phyloP scores from a whole-genome alignment of 495 filamentous ascomycete species.

The Endocarpon pusillum region DNA sequence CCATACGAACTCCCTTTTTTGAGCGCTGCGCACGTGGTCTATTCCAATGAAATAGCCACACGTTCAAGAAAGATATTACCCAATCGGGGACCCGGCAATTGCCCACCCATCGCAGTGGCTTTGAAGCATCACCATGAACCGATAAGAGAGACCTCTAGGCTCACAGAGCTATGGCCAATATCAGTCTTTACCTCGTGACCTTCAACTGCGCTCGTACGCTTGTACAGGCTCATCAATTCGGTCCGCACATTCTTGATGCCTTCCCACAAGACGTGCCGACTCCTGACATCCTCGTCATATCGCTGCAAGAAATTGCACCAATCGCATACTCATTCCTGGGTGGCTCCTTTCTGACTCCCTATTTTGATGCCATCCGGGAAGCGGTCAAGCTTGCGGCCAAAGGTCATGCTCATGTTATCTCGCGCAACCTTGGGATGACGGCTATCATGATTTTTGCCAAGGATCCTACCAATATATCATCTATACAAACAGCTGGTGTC shows the following conservation, averaged over 20 bases:
- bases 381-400: slow-evolving; percentile 52
- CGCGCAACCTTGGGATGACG: slow-evolving; percentile 73
- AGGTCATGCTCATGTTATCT: slow-evolving; percentile 33
- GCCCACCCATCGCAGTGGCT: no score
- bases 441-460: slow-evolving; percentile 69
- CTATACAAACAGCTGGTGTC: slow-evolving; percentile 54
- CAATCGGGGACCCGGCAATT: no score
- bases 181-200: slow-evolving; percentile 58
- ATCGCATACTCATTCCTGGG: slow-evolving; percentile 71
- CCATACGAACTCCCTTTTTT: no score
- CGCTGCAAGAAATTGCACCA: slow-evolving; percentile 81
- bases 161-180: slow-evolving; percentile 27
- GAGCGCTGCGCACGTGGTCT: no score
- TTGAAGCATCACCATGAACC: no score
- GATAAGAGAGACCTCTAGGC: no score
- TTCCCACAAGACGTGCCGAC: slow-evolving; percentile 33
- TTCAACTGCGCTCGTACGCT: slow-evolving; percentile 71
- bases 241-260: slow-evolving; percentile 52
- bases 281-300: slow-evolving; percentile 60
- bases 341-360: slow-evolving; percentile 59
- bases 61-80: no score
- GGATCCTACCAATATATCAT: no score
- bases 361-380: slow-evolving; percentile 47
- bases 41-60: no score
- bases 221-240: slow-evolving; percentile 47